Conservation (phyloP, 768 basidiomycete genomes). For the Suillus cothurnatus region DNA sequence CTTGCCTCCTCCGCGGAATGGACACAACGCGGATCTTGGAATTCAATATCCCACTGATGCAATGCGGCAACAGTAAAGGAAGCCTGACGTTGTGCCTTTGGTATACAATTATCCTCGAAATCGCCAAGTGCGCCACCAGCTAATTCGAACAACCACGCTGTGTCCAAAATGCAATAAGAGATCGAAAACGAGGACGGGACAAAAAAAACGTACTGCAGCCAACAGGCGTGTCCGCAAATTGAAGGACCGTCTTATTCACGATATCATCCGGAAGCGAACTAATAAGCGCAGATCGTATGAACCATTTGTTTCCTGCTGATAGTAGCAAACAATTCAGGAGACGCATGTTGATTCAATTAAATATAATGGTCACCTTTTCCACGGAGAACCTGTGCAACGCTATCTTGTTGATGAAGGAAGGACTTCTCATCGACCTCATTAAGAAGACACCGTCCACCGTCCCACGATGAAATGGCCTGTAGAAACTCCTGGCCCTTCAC, state of each 20-base stretch:
- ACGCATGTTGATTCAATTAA: neutral
- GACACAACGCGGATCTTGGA: slow-evolving; percentile 80
- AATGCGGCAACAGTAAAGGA: slow-evolving; percentile 85
- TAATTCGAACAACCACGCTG: slow-evolving; percentile 93
- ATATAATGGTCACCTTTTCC: slow-evolving; percentile 62
- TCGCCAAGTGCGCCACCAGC: slow-evolving; percentile 81
- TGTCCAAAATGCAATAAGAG: neutral
- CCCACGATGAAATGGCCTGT: slow-evolving; percentile 86
- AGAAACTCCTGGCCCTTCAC: slow-evolving; percentile 77
- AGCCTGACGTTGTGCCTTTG: slow-evolving; percentile 77
- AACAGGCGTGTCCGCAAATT: slow-evolving; percentile 82
- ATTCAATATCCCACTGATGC: slow-evolving; percentile 90
- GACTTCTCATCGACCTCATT: slow-evolving; percentile 92
- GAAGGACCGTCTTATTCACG: slow-evolving; percentile 78
- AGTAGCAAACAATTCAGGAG: neutral
- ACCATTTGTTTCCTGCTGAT: slow-evolving; percentile 84
- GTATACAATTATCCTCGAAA: slow-evolving; percentile 72
- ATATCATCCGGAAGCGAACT: slow-evolving; percentile 85
- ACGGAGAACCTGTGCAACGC: slow-evolving; percentile 85
- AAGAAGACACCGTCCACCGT: slow-evolving; percentile 81
- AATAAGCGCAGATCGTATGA: slow-evolving; percentile 84
- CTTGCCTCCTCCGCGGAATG: slow-evolving; percentile 79
- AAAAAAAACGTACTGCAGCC: slow-evolving; percentile 76
- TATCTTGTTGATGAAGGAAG: slow-evolving; percentile 89
- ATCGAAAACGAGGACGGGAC: neutral